Evolutionary conservation across 768 basidiomycete genomes (phyloP).

Genomic region (Rhodotorula diobovata): DNA sequence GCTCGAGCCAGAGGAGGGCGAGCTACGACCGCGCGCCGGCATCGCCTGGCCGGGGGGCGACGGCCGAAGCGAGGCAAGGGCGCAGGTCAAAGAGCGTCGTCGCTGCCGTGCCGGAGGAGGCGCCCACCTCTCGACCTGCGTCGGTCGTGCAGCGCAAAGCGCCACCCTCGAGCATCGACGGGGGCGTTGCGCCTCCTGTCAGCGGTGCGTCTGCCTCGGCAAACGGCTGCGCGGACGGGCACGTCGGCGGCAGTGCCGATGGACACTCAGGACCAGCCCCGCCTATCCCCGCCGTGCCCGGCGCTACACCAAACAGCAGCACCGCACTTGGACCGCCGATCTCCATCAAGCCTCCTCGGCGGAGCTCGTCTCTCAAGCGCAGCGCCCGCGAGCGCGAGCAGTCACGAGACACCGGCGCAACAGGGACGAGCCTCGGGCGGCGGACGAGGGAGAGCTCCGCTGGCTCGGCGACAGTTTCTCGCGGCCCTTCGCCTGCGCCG

Average conservation of each 20-base stretch:
- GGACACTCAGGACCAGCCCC: not conserved
- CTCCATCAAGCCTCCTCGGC: not conserved
- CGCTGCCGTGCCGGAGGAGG: too few relatives aligned
- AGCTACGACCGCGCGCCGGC: not conserved
- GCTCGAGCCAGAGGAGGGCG: not conserved
- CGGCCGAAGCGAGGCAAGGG: not conserved
- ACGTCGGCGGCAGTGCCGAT: too few relatives aligned
- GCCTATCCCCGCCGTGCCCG: not conserved
- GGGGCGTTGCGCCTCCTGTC: not conserved
- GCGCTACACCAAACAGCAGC: too few relatives aligned
- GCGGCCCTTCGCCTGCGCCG: too few relatives aligned
- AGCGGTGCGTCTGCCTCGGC: not conserved
- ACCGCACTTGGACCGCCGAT: not conserved
- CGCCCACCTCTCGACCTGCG: not conserved
- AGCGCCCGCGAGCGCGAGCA: not conserved
- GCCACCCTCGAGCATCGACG: not conserved
- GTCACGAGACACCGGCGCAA: not conserved
- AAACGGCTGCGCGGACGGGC: not conserved
- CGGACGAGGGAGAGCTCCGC: not conserved
- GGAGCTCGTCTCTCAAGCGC: constrained; percentile 21
- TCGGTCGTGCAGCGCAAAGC: not conserved
- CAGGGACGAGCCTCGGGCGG: not conserved
- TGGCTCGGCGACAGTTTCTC: not conserved
- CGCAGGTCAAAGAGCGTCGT: not conserved
- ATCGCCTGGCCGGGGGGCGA: too few relatives aligned